Evolutionary conservation across 1,139 yeast species (phyloP).

Genomic region (Yamadazyma friedrichii): DNA sequence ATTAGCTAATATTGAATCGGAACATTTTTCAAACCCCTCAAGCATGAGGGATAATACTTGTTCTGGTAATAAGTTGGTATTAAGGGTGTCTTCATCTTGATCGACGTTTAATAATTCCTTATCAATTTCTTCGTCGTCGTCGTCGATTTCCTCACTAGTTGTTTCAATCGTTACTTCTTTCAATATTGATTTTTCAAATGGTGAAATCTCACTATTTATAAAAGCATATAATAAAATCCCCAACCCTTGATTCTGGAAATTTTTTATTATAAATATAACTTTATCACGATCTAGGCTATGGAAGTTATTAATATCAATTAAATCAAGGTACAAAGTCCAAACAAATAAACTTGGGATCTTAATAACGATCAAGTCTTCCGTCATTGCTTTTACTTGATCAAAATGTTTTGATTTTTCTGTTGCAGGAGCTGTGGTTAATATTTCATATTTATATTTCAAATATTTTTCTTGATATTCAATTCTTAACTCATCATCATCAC

Average conservation of each 20-base stretch:
- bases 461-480: constrained; percentile 57
- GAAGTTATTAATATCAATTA: constrained; percentile 59
- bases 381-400: constrained; percentile 53
- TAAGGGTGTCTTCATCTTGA: constrained; percentile 11
- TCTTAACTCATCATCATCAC: constrained; percentile 63
- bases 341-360: constrained; percentile 60
- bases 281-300: constrained; percentile 47
- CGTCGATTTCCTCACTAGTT: constrained; percentile 16
- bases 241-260: constrained; percentile 62
- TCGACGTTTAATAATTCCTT: constrained; percentile 13
- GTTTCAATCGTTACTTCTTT: constrained; percentile 11
- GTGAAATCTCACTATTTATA: constrained; percentile 66
- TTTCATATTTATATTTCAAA: constrained; percentile 55
- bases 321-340: constrained; percentile 77
- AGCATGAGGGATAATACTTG: constrained; percentile 54
- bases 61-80: constrained; percentile 37
- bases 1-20: constrained; percentile 58
- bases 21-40: constrained; percentile 49
- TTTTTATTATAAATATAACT: constrained; percentile 49
- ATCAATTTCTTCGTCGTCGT: constrained; percentile 13
- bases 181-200: constrained; percentile 39
- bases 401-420: constrained; percentile 21
- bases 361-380: constrained; percentile 73
- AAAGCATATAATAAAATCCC: constrained; percentile 63
- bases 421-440: constrained; percentile 48